Percentiles rank a stretch among this genome's conserved stretches.
These are phyloP conservation scores for Salvia hispanica DNA, from an alignment of 257 asterid species.

Conservation along the genomic window DNA sequence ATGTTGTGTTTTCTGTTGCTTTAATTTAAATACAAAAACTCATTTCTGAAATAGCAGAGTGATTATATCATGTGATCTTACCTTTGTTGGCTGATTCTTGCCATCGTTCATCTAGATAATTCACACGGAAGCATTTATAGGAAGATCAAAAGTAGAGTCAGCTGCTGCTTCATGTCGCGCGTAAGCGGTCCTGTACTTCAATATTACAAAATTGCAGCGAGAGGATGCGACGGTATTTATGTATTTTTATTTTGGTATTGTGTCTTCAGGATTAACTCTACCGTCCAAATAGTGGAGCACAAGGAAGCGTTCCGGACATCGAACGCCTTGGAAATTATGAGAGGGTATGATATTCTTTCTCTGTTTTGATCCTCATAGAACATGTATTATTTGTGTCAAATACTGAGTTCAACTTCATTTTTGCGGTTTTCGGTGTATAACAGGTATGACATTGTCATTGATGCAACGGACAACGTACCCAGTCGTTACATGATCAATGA, in stretches of 20 bases:
- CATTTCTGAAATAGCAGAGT: neutral
- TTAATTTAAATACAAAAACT: neutral
- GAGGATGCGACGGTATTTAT: neutral
- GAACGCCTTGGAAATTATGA: constrained; percentile 78
- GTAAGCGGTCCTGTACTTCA: constrained; percentile 45
- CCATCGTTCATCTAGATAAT: constrained; percentile 57
- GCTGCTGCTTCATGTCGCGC: constrained; percentile 97
- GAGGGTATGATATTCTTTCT: constrained; percentile 50
- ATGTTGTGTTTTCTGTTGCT: neutral
- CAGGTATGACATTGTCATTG: constrained; percentile 91
- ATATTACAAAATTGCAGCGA: neutral
- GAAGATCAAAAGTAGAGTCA: constrained; percentile 93
- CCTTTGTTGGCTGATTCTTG: constrained; percentile 23
- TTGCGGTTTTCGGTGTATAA: constrained; percentile 28
- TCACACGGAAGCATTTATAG: constrained; percentile 91
- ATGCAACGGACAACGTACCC: constrained; percentile 96
- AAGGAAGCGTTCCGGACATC: constrained; percentile 83
- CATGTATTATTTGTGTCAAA: constrained; percentile 9
- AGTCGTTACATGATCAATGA: constrained; percentile 97
- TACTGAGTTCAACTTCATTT: constrained; percentile 21
- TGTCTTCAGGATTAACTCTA: constrained; percentile 74
- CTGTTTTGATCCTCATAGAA: constrained; percentile 6
- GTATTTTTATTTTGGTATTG: constrained; percentile 19
- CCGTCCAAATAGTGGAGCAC: constrained; percentile 75
- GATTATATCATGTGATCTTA: neutral